A percentile compares a stretch with the other conserved stretches of the same genome.
Evolutionary conservation across 2,329 filamentous ascomycete genomes (phyloP).

Genomic region (Rutstroemia sp.): DNA sequence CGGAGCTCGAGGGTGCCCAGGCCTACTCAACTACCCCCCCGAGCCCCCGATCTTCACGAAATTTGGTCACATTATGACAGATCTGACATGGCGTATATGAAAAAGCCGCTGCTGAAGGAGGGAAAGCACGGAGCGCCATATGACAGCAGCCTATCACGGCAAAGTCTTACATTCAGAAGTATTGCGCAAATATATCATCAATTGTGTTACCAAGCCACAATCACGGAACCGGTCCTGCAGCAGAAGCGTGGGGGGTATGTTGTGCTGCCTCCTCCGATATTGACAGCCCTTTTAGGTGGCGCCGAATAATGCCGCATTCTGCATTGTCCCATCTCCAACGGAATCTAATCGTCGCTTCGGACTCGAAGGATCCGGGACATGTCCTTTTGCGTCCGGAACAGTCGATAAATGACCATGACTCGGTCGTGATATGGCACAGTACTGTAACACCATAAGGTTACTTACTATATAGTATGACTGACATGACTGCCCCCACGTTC

Average conservation of each 20-base stretch:
- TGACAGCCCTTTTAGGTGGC: neutral
- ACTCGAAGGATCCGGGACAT: too few species aligned
- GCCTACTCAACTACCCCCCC: neutral
- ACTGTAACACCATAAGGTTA: too few species aligned
- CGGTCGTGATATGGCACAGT: too few species aligned
- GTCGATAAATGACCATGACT: too few species aligned
- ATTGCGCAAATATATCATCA: conserved; percentile 3
- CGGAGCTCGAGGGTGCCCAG: neutral
- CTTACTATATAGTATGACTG: too few species aligned
- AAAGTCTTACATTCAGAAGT: neutral
- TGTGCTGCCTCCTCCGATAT: conserved; percentile 4
- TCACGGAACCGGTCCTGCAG: neutral
- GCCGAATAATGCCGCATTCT: neutral
- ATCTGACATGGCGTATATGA: neutral
- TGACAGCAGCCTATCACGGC: neutral
- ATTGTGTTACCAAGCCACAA: conserved; percentile 1
- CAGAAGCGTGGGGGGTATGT: conserved; percentile 2
- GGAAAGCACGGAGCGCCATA: neutral
- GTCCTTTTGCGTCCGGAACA: too few species aligned
- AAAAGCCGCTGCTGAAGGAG: neutral
- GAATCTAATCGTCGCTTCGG: neutral
- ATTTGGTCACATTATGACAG: conserved; percentile 3
- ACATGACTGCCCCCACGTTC: too few species aligned
- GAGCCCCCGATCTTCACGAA: neutral
- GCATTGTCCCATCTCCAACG: neutral